These are phyloP conservation scores for Lyophyllum semitale DNA, from an alignment of 768 basidiomycete genomes.

Conservation along the genomic window DNA sequence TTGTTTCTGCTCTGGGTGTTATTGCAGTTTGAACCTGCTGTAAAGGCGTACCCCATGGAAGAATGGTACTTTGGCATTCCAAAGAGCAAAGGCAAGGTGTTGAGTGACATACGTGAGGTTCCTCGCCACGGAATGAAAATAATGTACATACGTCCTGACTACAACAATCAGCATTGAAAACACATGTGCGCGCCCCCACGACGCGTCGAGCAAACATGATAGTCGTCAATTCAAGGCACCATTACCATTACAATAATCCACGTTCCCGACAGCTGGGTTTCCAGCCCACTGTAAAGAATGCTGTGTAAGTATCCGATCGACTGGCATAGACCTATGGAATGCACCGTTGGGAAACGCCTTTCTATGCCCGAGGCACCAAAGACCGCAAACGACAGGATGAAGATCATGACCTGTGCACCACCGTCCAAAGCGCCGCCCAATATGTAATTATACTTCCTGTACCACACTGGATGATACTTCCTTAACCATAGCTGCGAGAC, in stretches of 20 bases:
- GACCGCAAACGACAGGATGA: constrained; percentile 64
- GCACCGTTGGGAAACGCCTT: constrained; percentile 50
- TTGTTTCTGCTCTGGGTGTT: too few relatives aligned
- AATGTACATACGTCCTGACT: too few relatives aligned
- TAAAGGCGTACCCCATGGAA: too few relatives aligned
- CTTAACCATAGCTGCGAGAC: constrained; percentile 64
- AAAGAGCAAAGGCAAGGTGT: too few relatives aligned
- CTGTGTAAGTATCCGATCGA: not conserved
- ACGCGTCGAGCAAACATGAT: too few relatives aligned
- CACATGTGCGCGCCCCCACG: too few relatives aligned
- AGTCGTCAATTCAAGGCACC: constrained; percentile 45
- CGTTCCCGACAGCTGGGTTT: constrained; percentile 52
- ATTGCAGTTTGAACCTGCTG: too few relatives aligned
- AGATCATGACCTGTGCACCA: constrained; percentile 66
- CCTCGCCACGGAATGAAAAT: too few relatives aligned
- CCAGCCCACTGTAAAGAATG: constrained; percentile 47
- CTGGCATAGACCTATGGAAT: constrained; percentile 9
- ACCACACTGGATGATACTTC: constrained; percentile 63
- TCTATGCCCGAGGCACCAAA: constrained; percentile 56
- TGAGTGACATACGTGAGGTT: too few relatives aligned
- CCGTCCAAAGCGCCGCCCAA: constrained; percentile 68
- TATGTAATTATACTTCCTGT: constrained; percentile 67
- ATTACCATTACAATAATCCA: constrained; percentile 64
- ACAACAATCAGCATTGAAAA: too few relatives aligned
- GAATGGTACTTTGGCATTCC: too few relatives aligned